Evolutionary conservation across 352 stramenopile species (phyloP).

Genomic region (Globisporangium paddicum): DNA sequence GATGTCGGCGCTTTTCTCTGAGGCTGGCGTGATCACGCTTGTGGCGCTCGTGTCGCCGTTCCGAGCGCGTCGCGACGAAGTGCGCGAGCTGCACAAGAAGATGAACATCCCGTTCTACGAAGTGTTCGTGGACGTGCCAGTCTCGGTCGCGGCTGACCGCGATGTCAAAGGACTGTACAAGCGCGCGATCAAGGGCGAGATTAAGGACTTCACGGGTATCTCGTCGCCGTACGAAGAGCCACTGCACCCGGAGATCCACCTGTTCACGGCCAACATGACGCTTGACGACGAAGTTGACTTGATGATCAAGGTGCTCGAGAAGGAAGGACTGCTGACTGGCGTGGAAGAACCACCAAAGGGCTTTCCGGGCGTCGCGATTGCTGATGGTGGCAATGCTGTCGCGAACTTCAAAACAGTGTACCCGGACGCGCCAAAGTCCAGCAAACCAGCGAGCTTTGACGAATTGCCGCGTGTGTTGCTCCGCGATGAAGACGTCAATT

Average conservation of each 20-base stretch:
- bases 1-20: slow-evolving; percentile 95
- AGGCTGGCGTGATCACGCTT: slow-evolving; percentile 96
- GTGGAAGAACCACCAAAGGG: slow-evolving; percentile 42
- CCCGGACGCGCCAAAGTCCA: slow-evolving; percentile 33
- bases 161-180: slow-evolving; percentile 97
- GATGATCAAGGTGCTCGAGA: slow-evolving; percentile 56
- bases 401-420: slow-evolving; percentile 54
- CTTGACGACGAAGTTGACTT: slow-evolving; percentile 84
- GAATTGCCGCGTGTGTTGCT: slow-evolving; percentile 91
- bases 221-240: slow-evolving; percentile 97
- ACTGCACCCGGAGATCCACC: slow-evolving; percentile 91
- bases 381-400: slow-evolving; percentile 86
- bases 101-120: slow-evolving; percentile 98
- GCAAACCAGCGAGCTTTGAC: slow-evolving; percentile 29
- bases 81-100: slow-evolving; percentile 88
- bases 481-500: slow-evolving; percentile 97
- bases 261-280: slow-evolving; percentile 94
- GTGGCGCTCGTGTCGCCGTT: slow-evolving; percentile 97
- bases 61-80: slow-evolving; percentile 89
- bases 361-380: slow-evolving; percentile 73
- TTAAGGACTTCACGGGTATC: slow-evolving; percentile 99
- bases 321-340: slow-evolving; percentile 58
- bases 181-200: slow-evolving; percentile 91
- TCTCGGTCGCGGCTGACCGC: slow-evolving; percentile 94
- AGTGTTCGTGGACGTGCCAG: slow-evolving; percentile 97